Evolutionary conservation across 2,329 filamentous ascomycete genomes (phyloP).

Genomic region (Pseudogymnoascus sp.): DNA sequence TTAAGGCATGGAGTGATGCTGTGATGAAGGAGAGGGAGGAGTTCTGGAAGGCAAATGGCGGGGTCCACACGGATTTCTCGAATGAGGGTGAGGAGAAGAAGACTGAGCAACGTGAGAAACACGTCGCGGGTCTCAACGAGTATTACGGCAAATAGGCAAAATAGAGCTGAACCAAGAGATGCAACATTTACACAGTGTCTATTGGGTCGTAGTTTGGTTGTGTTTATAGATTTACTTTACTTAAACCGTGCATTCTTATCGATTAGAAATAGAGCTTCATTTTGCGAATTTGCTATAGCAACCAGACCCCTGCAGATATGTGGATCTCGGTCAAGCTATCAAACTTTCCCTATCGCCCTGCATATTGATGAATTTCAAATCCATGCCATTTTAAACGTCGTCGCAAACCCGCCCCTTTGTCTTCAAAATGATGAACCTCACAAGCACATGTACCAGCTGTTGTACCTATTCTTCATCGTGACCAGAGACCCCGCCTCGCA

Average conservation of each 20-base stretch:
- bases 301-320: conserved; percentile 5
- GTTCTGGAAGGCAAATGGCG: conserved; percentile 53
- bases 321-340: conserved; percentile 4
- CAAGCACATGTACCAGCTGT: neutral
- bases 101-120: conserved; percentile 16
- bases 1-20: conserved; percentile 68
- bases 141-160: conserved; percentile 10
- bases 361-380: conserved; percentile 8
- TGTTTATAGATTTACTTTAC: neutral
- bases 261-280: neutral
- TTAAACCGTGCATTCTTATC: neutral
- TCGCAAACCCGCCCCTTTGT: conserved; percentile 3
- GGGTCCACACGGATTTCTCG: conserved; percentile 8
- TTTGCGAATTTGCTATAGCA: conserved; percentile 1
- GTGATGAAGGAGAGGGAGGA: conserved; percentile 66
- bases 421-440: neutral
- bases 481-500: conserved; percentile 1
- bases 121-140: neutral
- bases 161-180: neutral
- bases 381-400: conserved; percentile 6
- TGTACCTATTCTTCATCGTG: neutral
- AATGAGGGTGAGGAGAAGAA: conserved; percentile 12
- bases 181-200: neutral
- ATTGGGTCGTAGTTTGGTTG: neutral
- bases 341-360: conserved; percentile 7